These are phyloP conservation scores for Annulohypoxylon moriforme DNA, from an alignment of 495 filamentous ascomycete genomes.

Conservation along the genomic window DNA sequence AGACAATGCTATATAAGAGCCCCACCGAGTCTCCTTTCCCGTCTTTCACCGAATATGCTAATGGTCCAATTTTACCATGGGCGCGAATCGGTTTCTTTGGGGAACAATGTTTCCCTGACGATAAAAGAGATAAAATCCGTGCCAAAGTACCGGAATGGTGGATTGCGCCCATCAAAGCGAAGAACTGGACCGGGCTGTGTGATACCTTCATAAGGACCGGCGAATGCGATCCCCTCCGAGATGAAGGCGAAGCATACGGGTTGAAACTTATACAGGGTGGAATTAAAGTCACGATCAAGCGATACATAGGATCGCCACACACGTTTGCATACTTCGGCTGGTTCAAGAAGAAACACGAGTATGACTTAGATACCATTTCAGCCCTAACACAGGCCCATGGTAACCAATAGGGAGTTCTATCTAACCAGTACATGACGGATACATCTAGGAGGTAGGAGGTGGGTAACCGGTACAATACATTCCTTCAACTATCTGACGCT, in stretches of 20 bases:
- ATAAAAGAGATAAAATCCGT: constrained; percentile 31
- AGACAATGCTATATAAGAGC: constrained; percentile 52
- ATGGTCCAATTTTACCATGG: constrained; percentile 62
- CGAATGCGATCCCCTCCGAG: constrained; percentile 61
- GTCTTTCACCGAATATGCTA: constrained; percentile 58
- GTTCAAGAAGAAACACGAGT: constrained; percentile 48
- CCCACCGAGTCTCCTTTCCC: constrained; percentile 59
- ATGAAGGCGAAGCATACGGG: constrained; percentile 66
- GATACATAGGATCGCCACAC: constrained; percentile 61
- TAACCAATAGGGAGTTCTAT: background rate
- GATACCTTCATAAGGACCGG: constrained; percentile 62
- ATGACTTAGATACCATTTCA: constrained; percentile 48
- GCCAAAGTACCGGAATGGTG: constrained; percentile 53
- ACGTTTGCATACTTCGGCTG: constrained; percentile 60
- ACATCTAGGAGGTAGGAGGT: background rate
- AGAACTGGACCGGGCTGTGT: constrained; percentile 56
- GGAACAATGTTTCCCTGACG: constrained; percentile 41
- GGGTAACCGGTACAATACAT: background rate
- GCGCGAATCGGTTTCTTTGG: constrained; percentile 61
- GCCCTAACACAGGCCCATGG: constrained; percentile 52
- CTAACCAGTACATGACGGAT: background rate
- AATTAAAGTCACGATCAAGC: constrained; percentile 58
- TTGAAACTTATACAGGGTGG: constrained; percentile 59
- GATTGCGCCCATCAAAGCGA: constrained; percentile 53
- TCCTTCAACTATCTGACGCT: background rate